Evolutionary conservation across 495 filamentous ascomycete species (phyloP).

Genomic region (Aspergillus steynii): DNA sequence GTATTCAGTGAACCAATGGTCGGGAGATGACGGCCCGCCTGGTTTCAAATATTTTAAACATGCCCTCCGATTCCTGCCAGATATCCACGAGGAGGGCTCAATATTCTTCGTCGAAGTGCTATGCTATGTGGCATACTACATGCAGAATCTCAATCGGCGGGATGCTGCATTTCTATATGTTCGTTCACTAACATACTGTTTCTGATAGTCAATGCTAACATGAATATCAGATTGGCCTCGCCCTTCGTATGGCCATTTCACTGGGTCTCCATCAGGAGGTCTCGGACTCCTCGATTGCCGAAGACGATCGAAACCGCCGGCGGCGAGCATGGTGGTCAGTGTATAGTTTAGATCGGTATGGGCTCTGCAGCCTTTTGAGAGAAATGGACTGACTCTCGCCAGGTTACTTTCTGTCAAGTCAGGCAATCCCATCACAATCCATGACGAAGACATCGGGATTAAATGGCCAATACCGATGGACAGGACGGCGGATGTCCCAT

Average conservation of each 20-base stretch:
- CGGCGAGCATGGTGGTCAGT: slow-evolving; percentile 55
- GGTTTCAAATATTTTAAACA: slow-evolving; percentile 53
- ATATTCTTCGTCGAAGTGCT: slow-evolving; percentile 53
- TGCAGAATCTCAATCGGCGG: slow-evolving; percentile 52
- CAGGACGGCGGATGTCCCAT: slow-evolving; percentile 31
- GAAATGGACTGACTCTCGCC: background rate
- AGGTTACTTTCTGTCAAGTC: slow-evolving; percentile 49
- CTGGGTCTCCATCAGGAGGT: slow-evolving; percentile 53
- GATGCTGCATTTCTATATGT: slow-evolving; percentile 51
- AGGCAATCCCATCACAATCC: slow-evolving; percentile 50
- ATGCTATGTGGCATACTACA: slow-evolving; percentile 52
- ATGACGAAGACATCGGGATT: slow-evolving; percentile 51
- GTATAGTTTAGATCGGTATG: slow-evolving; percentile 47
- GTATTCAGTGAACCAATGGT: slow-evolving; percentile 54
- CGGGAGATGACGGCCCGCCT: slow-evolving; percentile 47
- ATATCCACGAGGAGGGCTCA: slow-evolving; percentile 51
- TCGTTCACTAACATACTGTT: slow-evolving; percentile 4
- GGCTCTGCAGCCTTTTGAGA: background rate
- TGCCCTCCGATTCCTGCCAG: slow-evolving; percentile 48
- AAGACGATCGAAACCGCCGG: slow-evolving; percentile 42
- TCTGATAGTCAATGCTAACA: slow-evolving; percentile 5
- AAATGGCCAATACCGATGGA: slow-evolving; percentile 35
- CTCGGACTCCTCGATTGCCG: slow-evolving; percentile 29
- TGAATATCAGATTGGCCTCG: slow-evolving; percentile 41
- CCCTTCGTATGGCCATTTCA: slow-evolving; percentile 52